Conservation (phyloP, 345 rosid genomes). For the Mallotus nudiflorus region DNA sequence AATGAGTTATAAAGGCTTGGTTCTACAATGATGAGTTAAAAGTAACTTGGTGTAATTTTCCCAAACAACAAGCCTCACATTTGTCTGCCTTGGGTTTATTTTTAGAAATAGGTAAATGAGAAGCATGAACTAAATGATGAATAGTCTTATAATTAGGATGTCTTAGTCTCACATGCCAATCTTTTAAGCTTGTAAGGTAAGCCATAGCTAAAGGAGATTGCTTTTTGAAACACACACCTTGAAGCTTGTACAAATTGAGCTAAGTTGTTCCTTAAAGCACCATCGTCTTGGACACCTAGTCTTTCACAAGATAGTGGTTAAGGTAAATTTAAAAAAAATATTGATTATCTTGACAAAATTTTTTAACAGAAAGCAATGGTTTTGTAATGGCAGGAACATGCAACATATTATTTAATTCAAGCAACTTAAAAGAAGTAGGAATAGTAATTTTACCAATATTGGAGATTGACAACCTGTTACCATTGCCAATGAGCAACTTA, state of each 20-base stretch:
- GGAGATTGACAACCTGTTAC: neutral
- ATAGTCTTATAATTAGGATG: neutral
- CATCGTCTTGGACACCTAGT: neutral
- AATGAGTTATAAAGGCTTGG: too few relatives aligned
- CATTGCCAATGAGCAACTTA: neutral
- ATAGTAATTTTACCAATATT: neutral
- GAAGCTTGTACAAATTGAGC: neutral
- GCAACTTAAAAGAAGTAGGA: neutral
- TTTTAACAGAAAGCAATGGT: neutral
- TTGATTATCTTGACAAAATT: too few relatives aligned
- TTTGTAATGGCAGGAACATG: neutral
- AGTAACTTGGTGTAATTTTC: neutral
- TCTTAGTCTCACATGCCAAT: neutral
- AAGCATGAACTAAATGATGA: neutral
- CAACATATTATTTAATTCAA: neutral
- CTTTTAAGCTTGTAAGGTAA: neutral
- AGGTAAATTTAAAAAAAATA: neutral
- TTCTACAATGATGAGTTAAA: neutral
- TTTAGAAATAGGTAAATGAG: neutral
- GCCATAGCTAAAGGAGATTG: neutral
- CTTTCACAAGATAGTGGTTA: neutral
- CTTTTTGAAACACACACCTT: neutral
- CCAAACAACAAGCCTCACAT: neutral
- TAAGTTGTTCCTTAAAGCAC: too few relatives aligned
- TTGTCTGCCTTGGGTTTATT: neutral